Conservation (phyloP, 768 basidiomycete genomes). For the Melanogaster broomeanus region DNA sequence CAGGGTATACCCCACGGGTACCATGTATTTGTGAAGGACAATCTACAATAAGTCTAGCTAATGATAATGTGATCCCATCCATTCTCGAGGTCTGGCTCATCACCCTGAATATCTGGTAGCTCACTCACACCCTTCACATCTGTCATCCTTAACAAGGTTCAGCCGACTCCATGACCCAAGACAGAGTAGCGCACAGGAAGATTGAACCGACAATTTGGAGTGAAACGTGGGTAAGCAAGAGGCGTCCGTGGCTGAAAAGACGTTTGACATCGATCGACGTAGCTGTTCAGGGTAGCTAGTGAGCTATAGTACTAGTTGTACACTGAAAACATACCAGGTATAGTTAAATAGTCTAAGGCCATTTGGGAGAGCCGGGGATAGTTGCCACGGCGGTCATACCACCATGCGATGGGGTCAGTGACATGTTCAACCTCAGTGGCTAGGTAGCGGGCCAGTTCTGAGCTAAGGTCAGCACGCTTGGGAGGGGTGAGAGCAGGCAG, state of each 20-base stretch:
- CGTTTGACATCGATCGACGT: conserved; percentile 9
- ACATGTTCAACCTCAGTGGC: conserved; percentile 24
- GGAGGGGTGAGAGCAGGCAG: conserved; percentile 22
- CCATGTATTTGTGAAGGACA: background rate
- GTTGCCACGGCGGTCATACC: conserved; percentile 18
- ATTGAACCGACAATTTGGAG: conserved; percentile 5
- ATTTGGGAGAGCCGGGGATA: conserved; percentile 35
- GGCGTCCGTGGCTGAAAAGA: conserved; percentile 7
- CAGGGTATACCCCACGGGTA: no score
- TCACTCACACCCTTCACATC: conserved; percentile 9
- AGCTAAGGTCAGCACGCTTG: conserved; percentile 10
- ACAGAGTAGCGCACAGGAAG: conserved; percentile 21
- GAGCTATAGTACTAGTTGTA: conserved; percentile 7
- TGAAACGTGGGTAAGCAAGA: background rate
- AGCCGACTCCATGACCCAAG: conserved; percentile 9
- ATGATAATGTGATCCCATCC: conserved; percentile 2
- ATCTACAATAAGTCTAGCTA: background rate
- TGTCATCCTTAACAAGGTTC: conserved; percentile 21
- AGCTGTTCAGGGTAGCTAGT: conserved; percentile 10
- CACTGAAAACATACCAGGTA: conserved; percentile 28
- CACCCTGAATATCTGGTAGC: background rate
- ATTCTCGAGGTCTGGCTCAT: background rate
- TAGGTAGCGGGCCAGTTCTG: conserved; percentile 33
- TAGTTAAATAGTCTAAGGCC: conserved; percentile 36
- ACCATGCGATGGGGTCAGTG: conserved; percentile 31